Percentiles rank a stretch among this genome's conserved stretches.
These are phyloP conservation scores for Penicillium salamii DNA, from an alignment of 495 filamentous ascomycete genomes.

Conservation along the genomic window DNA sequence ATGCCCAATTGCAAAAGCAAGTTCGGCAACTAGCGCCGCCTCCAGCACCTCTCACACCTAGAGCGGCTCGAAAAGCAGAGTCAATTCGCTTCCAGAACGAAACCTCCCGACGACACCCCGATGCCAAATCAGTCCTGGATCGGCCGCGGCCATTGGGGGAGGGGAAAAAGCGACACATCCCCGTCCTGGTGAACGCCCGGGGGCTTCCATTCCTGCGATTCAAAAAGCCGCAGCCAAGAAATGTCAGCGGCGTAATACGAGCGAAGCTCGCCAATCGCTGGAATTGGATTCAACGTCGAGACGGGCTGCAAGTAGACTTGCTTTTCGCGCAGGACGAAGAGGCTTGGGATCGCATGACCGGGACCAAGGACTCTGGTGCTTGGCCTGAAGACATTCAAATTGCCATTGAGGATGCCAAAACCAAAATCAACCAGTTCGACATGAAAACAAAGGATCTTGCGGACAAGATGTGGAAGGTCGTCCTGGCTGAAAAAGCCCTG, in stretches of 20 bases:
- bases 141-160: slow-evolving; percentile 46
- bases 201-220: slow-evolving; percentile 69
- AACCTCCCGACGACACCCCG: slow-evolving; percentile 34
- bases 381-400: slow-evolving; percentile 24
- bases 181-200: slow-evolving; percentile 54
- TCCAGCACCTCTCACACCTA: slow-evolving; percentile 21
- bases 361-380: slow-evolving; percentile 9
- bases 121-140: slow-evolving; percentile 39
- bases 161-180: slow-evolving; percentile 56
- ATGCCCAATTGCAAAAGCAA: slow-evolving; percentile 18
- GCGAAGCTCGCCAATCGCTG: slow-evolving; percentile 48
- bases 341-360: slow-evolving; percentile 49
- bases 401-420: slow-evolving; percentile 17
- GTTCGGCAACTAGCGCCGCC: slow-evolving; percentile 5
- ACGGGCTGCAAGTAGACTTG: slow-evolving; percentile 31
- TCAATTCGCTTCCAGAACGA: slow-evolving; percentile 21
- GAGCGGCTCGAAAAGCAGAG: slow-evolving; percentile 25
- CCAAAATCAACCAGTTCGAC: slow-evolving; percentile 24
- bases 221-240: slow-evolving; percentile 63
- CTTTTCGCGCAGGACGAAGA: slow-evolving; percentile 56
- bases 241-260: slow-evolving; percentile 54
- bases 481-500: slow-evolving; percentile 39
- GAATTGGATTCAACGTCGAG: slow-evolving; percentile 26
- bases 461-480: slow-evolving; percentile 41
- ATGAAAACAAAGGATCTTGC: slow-evolving; percentile 28